Evolutionary conservation across 2,329 filamentous ascomycete genomes (phyloP).

Genomic region (Epichloe coenophiala): DNA sequence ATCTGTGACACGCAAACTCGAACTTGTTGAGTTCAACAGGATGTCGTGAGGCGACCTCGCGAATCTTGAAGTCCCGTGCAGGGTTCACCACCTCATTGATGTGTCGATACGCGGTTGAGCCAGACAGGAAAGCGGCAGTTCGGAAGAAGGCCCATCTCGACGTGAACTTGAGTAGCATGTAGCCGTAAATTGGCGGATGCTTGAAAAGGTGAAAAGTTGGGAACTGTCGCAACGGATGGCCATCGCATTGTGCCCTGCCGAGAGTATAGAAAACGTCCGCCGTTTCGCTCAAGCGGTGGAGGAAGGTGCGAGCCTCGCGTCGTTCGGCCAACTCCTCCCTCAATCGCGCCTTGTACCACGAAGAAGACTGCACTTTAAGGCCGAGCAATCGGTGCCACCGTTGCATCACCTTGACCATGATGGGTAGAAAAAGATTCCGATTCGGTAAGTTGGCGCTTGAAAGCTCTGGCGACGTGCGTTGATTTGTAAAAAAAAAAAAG

Average conservation of each 20-base stretch:
- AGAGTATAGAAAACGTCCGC: constrained; percentile 30
- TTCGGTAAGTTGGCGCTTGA: too few relatives aligned
- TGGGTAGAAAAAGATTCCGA: neutral
- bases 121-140: constrained; percentile 19
- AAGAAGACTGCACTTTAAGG: constrained; percentile 18
- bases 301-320: constrained; percentile 14
- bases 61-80: constrained; percentile 21
- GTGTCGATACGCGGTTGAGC: constrained; percentile 8
- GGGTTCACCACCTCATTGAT: constrained; percentile 32
- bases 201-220: constrained; percentile 11
- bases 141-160: constrained; percentile 28
- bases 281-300: constrained; percentile 27
- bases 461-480: too few relatives aligned
- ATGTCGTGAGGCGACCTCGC: constrained; percentile 24
- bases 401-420: neutral
- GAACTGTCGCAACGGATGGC: constrained; percentile 17
- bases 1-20: constrained; percentile 12
- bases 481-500: too few relatives aligned
- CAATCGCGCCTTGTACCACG: constrained; percentile 26
- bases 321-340: constrained; percentile 25
- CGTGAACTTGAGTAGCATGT: constrained; percentile 31
- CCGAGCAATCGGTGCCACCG: constrained; percentile 9
- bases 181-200: constrained; percentile 20
- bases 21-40: constrained; percentile 20
- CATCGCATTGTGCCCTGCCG: constrained; percentile 25